These are phyloP conservation scores for Phaeosphaeriaceae sp. DNA, from an alignment of 2,329 filamentous ascomycete genomes.

Conservation along the genomic window DNA sequence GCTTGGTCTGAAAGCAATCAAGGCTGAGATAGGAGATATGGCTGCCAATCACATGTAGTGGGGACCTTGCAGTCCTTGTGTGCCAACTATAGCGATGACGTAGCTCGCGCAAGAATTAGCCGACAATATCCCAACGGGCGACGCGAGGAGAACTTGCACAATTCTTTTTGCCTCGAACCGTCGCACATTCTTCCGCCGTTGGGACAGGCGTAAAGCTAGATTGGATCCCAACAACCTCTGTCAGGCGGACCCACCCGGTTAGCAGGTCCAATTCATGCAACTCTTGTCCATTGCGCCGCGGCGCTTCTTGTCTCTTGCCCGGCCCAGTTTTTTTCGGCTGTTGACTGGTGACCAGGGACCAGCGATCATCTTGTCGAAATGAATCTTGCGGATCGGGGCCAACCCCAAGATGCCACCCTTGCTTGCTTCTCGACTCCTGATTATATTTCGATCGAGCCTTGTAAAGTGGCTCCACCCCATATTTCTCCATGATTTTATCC, in stretches of 20 bases:
- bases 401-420: conserved; percentile 23
- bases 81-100: background rate
- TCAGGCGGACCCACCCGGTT: conserved; percentile 15
- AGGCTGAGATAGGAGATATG: no score
- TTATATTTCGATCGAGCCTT: background rate
- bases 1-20: no score
- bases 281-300: conserved; percentile 10
- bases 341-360: conserved; percentile 10
- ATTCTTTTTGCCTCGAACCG: conserved; percentile 3
- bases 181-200: background rate
- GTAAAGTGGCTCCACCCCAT: background rate
- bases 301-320: conserved; percentile 12
- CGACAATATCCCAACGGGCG: conserved; percentile 3
- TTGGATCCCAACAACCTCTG: conserved; percentile 25
- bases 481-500: background rate
- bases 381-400: conserved; percentile 25
- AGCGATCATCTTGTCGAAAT: conserved; percentile 19
- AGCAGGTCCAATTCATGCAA: conserved; percentile 1
- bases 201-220: conserved; percentile 6
- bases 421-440: conserved; percentile 9
- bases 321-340: conserved; percentile 28
- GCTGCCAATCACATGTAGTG: background rate
- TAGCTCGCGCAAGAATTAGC: conserved; percentile 3
- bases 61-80: conserved; percentile 14
- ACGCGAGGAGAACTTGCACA: no score